phyloP scores from a whole-genome alignment of 2,329 filamentous ascomycete genomes.

The Aureobasidium sp. region DNA sequence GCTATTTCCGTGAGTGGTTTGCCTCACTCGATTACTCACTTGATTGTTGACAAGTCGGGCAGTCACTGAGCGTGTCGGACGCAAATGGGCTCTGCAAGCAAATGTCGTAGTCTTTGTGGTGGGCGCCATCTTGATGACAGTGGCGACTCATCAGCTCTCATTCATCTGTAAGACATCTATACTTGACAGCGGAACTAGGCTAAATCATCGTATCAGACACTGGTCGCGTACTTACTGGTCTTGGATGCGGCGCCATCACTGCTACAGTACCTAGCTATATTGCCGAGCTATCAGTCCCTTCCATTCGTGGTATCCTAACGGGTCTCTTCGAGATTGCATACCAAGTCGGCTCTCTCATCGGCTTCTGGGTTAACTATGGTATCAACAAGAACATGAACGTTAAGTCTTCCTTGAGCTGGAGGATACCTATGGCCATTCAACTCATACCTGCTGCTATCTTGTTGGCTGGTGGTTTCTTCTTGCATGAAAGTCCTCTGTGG shows the following conservation, averaged over 20 bases:
- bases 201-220: constrained; percentile 34
- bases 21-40: background rate
- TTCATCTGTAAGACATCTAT: constrained; percentile 43
- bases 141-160: constrained; percentile 51
- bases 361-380: constrained; percentile 33
- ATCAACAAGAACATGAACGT: constrained; percentile 22
- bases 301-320: constrained; percentile 30
- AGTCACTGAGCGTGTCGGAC: constrained; percentile 16
- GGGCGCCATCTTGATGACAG: constrained; percentile 53
- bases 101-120: constrained; percentile 16
- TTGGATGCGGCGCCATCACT: constrained; percentile 43
- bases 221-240: constrained; percentile 52
- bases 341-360: constrained; percentile 29
- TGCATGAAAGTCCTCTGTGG: constrained; percentile 30
- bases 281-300: constrained; percentile 27
- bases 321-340: constrained; percentile 31
- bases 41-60: background rate
- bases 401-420: constrained; percentile 22
- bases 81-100: constrained; percentile 14
- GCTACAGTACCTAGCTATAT: constrained; percentile 31
- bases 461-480: constrained; percentile 24
- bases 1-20: constrained; percentile 40
- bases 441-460: constrained; percentile 28
- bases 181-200: background rate
- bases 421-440: constrained; percentile 28